These are phyloP conservation scores for Herpomyces periplanetae DNA, from an alignment of 2,329 filamentous ascomycete genomes.

Conservation along the genomic window DNA sequence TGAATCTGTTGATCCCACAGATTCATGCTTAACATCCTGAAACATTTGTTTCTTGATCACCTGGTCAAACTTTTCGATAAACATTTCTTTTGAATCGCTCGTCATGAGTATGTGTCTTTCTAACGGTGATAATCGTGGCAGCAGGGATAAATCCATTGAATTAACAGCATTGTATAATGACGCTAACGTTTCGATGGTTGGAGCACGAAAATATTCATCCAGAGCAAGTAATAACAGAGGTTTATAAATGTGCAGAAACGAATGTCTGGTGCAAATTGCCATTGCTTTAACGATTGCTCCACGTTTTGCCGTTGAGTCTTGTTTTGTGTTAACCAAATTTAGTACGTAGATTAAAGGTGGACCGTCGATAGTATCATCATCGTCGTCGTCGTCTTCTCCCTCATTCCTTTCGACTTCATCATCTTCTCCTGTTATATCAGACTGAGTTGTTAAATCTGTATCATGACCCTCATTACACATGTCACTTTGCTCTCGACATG, in stretches of 20 bases:
- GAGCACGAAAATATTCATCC: slow-evolving; percentile 84
- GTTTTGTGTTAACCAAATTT: slow-evolving; percentile 90
- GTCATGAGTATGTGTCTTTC: slow-evolving; percentile 57
- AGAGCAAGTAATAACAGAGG: slow-evolving; percentile 58
- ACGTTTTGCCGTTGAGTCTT: slow-evolving; percentile 56
- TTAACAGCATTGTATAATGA: slow-evolving; percentile 75
- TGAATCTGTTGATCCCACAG: slow-evolving; percentile 6
- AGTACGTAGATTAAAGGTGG: slow-evolving; percentile 83
- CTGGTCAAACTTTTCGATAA: slow-evolving; percentile 82
- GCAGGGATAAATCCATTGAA: slow-evolving; percentile 71
- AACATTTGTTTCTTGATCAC: slow-evolving; percentile 53
- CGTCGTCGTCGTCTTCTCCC: slow-evolving; percentile 9
- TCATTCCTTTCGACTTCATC: slow-evolving; percentile 10
- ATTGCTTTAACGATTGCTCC: slow-evolving; percentile 88
- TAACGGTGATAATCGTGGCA: slow-evolving; percentile 45
- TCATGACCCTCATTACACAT: slow-evolving; percentile 11
- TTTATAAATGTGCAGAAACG: slow-evolving; percentile 97
- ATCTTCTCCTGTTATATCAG: slow-evolving; percentile 11
- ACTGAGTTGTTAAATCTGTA: too few relatives aligned
- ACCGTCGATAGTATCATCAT: slow-evolving; percentile 17
- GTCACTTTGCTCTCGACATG: slow-evolving; percentile 7
- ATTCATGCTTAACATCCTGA: slow-evolving; percentile 13
- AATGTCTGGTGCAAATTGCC: slow-evolving; percentile 90
- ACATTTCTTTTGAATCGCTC: slow-evolving; percentile 76
- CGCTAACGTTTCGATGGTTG: slow-evolving; percentile 48